Conservation (phyloP, 495 filamentous ascomycete species). For the Aspergillus wentii region DNA sequence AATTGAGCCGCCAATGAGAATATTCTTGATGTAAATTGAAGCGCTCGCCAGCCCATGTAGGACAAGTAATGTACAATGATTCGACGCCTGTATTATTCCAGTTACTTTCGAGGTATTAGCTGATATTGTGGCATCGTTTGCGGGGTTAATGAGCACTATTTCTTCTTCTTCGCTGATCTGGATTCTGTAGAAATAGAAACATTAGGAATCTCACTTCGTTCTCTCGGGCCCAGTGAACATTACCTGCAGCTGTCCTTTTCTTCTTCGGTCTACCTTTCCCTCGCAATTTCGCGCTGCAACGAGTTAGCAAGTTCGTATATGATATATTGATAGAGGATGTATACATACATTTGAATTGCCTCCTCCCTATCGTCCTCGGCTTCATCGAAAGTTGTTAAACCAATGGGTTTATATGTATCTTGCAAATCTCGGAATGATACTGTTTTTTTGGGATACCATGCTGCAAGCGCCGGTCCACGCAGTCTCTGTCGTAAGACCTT, state of each 20-base stretch:
- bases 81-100: too few relatives aligned
- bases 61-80: too few relatives aligned
- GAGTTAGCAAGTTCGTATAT: constrained; percentile 5
- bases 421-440: constrained; percentile 65
- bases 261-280: constrained; percentile 93
- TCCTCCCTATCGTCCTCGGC: constrained; percentile 75
- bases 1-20: too few relatives aligned
- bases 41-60: too few relatives aligned
- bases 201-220: too few relatives aligned
- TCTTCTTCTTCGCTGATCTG: constrained; percentile 41
- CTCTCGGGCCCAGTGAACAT: constrained; percentile 20
- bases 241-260: constrained; percentile 68
- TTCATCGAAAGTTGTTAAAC: constrained; percentile 64
- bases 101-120: too few relatives aligned
- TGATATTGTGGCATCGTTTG: too few relatives aligned
- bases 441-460: constrained; percentile 80
- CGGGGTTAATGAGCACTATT: too few relatives aligned
- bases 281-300: constrained; percentile 58
- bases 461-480: constrained; percentile 66
- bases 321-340: neutral
- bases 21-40: too few relatives aligned
- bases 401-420: constrained; percentile 43
- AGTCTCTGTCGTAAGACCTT: constrained; percentile 83
- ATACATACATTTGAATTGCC: constrained; percentile 59
- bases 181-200: constrained; percentile 24